phyloP scores from a whole-genome alignment of 2,329 filamentous ascomycete species.

The Colletotrichum scovillei region DNA sequence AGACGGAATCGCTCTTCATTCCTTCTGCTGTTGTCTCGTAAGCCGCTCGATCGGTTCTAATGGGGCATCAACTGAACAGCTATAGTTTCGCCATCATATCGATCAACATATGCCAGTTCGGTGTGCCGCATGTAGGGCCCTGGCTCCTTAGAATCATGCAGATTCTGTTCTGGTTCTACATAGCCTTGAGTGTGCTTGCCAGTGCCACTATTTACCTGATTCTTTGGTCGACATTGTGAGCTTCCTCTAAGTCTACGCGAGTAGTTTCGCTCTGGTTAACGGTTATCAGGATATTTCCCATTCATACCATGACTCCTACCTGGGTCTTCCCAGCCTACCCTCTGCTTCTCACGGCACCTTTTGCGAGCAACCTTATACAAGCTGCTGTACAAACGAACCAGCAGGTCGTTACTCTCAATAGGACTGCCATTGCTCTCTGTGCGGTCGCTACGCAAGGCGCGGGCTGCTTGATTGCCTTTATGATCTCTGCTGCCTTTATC shows the following conservation, averaged over 20 bases:
- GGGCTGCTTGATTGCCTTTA: constrained; percentile 71
- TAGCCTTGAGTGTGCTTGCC: constrained; percentile 72
- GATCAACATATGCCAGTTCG: constrained; percentile 84
- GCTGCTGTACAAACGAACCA: constrained; percentile 46
- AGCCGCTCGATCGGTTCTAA: constrained; percentile 40
- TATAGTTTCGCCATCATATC: constrained; percentile 78
- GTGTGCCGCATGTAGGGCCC: constrained; percentile 66
- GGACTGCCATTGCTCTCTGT: constrained; percentile 59
- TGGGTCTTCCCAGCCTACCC: constrained; percentile 92
- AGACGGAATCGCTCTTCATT: constrained; percentile 82
- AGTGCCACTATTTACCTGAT: constrained; percentile 80
- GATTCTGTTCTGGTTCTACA: constrained; percentile 81
- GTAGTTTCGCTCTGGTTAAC: background rate
- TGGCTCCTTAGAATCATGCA: constrained; percentile 73
- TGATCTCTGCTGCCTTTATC: constrained; percentile 87
- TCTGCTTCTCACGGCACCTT: constrained; percentile 79
- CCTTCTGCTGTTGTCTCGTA: constrained; percentile 70
- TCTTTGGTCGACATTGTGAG: constrained; percentile 72
- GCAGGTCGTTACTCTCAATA: constrained; percentile 47
- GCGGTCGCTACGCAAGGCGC: constrained; percentile 65
- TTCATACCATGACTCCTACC: constrained; percentile 86
- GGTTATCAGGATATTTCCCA: constrained; percentile 62
- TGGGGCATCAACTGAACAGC: constrained; percentile 16
- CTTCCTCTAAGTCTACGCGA: background rate
- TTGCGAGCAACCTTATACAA: constrained; percentile 70